Conservation (phyloP, 192 early-diverging fungal species). For the Backusella australiensis region DNA sequence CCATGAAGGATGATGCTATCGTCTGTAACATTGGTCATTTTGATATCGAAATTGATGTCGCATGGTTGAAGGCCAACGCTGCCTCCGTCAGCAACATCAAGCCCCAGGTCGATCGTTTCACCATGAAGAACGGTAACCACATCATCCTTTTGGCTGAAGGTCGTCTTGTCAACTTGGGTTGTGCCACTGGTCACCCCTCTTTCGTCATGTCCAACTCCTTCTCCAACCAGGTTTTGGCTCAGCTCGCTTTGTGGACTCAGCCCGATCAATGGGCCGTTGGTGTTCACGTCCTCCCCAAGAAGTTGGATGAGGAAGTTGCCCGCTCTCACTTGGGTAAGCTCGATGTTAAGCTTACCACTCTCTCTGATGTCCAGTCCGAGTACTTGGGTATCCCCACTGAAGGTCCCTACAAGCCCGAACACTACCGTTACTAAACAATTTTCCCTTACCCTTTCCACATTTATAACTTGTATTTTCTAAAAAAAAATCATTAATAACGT, state of each 20-base stretch:
- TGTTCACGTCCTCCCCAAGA: constrained; percentile 99
- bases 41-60: constrained; percentile 98
- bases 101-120: constrained; percentile 97
- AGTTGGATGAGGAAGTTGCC: constrained; percentile 99
- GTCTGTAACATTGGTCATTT: constrained; percentile 99
- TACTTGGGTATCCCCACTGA: constrained; percentile 82
- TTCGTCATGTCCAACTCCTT: constrained; percentile 99
- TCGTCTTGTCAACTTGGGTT: constrained; percentile 98
- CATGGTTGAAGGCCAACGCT: constrained; percentile 97
- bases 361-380: constrained; percentile 58
- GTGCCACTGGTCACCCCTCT: constrained; percentile 97
- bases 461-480: not conserved
- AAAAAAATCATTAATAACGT: constrained; percentile 2
- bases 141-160: constrained; percentile 98
- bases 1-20: constrained; percentile 98
- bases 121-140: constrained; percentile 86
- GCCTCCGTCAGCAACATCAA: constrained; percentile 91
- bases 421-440: constrained; percentile 86
- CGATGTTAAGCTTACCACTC: constrained; percentile 90
- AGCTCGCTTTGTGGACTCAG: constrained; percentile 99
- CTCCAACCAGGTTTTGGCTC: constrained; percentile 97
- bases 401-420: constrained; percentile 96
- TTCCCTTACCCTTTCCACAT: not conserved
- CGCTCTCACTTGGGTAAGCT: constrained; percentile 92
- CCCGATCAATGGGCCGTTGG: constrained; percentile 83